A percentile compares a stretch with the other conserved stretches of the same genome.
These are phyloP conservation scores for Camellia oleifera DNA, from an alignment of 179 eudicot species.

Conservation along the genomic window DNA sequence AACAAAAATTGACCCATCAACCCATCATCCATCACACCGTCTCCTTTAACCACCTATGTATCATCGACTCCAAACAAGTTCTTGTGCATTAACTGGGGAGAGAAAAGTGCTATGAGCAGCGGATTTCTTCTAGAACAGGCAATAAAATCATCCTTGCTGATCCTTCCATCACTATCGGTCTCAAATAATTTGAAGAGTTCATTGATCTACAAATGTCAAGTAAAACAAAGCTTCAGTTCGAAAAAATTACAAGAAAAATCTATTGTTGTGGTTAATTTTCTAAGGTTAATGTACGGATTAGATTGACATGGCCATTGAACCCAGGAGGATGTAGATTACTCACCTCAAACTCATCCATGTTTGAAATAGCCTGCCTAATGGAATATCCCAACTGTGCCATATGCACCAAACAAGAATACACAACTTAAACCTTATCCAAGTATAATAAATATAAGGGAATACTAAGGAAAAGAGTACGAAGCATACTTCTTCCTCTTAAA, in stretches of 20 bases:
- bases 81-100: conserved; percentile 30
- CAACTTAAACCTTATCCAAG: conserved; percentile 4
- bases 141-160: conserved; percentile 61
- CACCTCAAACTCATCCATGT: conserved; percentile 52
- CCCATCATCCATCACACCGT: conserved; percentile 5
- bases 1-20: neutral
- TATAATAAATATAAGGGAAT: neutral
- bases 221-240: neutral
- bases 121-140: conserved; percentile 66
- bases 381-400: conserved; percentile 64
- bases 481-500: conserved; percentile 51
- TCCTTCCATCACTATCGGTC: conserved; percentile 52
- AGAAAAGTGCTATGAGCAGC: conserved; percentile 61
- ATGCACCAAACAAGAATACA: neutral
- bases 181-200: conserved; percentile 65
- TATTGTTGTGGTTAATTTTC: neutral
- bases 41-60: neutral
- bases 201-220: conserved; percentile 39
- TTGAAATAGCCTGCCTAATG: conserved; percentile 37
- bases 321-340: conserved; percentile 7
- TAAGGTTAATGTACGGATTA: neutral
- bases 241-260: neutral
- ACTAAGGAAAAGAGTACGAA: conserved; percentile 6
- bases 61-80: neutral
- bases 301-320: neutral